These are phyloP conservation scores for Hygrophoropsis aurantiaca DNA, from an alignment of 768 basidiomycete species.

Conservation along the genomic window DNA sequence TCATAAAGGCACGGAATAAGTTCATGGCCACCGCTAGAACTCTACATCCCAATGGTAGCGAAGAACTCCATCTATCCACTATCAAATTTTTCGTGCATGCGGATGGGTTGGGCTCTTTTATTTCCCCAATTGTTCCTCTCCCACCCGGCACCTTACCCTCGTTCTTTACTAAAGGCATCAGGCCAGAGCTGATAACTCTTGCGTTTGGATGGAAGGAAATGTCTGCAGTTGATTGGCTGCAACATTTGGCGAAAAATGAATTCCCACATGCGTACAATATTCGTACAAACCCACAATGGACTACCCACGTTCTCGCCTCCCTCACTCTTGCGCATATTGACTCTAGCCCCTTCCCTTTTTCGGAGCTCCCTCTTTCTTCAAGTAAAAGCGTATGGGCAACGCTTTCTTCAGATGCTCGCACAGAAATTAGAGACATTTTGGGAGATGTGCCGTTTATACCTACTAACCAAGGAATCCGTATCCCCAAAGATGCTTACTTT, in stretches of 20 bases:
- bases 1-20: not conserved
- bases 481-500: constrained; percentile 76
- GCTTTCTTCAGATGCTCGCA: constrained; percentile 48
- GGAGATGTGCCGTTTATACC: constrained; percentile 61
- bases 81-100: constrained; percentile 71
- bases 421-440: constrained; percentile 49
- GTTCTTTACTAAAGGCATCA: constrained; percentile 55
- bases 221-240: constrained; percentile 68
- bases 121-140: constrained; percentile 72
- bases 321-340: too few species aligned
- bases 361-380: too few species aligned
- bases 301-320: constrained; percentile 67
- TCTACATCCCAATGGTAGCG: constrained; percentile 34
- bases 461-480: constrained; percentile 69
- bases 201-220: constrained; percentile 80
- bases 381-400: constrained; percentile 75
- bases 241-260: constrained; percentile 50
- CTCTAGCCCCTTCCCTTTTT: too few species aligned
- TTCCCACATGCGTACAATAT: constrained; percentile 58
- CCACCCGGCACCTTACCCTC: constrained; percentile 73
- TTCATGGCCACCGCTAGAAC: too few species aligned
- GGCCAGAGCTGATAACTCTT: constrained; percentile 43
- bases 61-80: constrained; percentile 58
- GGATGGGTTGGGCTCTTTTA: constrained; percentile 46
- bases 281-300: constrained; percentile 59